Base-by-base conservation (phyloP, 2,329 filamentous ascomycete genomes). In the Fusarium palustre region DNA sequence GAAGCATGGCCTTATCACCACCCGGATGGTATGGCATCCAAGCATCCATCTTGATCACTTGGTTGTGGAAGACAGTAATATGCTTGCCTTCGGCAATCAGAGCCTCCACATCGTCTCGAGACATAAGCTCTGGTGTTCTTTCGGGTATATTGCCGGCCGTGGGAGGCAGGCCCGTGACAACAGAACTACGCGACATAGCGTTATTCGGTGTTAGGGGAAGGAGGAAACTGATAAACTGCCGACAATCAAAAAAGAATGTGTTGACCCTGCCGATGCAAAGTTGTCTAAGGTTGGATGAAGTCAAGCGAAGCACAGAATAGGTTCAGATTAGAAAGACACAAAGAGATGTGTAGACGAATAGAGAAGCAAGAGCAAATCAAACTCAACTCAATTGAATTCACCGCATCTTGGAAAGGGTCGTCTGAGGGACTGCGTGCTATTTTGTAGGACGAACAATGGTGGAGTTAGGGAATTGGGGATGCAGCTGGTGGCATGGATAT, bases 1-100 rank as follows among this genome's bases (percentile, higher is more conserved):
- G 96, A 77, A 89, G 84, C 69, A 99, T 97, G 56, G 95, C 88
- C 81, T 94, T 96, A 74, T 95, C 90, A 72, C 96, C 96, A 59
- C 96, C 96, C 15, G 96, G 96, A 76, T 98, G 96, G 76, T 92
- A 97, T 55, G 88, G 88, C 54, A 97, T 82, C 93, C 94, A 99
- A 39, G 91, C 86, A 79, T 98, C 95, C 33, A 93, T 90, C 81
- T 94, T 97, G 71, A 98, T 81, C 12, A 97, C 94, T 74, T 89
- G 88, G 63, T 89, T 86, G 72, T 97, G 89, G 63, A 96, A 85
- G 55, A 99, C 93, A 66, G 97, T 86, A 58, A 99, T 87, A 68
- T 88, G 88, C 60, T 88, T 87, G 7, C 94, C 95, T 59, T 92
- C 88, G 9, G 94, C 92, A 75, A 99, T 97, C 73, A 95, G 82